Percentiles rank a stretch among this genome's conserved stretches.
phyloP scores from a whole-genome alignment of 148 eudicot genomes.

The Arctostaphylos glauca region DNA sequence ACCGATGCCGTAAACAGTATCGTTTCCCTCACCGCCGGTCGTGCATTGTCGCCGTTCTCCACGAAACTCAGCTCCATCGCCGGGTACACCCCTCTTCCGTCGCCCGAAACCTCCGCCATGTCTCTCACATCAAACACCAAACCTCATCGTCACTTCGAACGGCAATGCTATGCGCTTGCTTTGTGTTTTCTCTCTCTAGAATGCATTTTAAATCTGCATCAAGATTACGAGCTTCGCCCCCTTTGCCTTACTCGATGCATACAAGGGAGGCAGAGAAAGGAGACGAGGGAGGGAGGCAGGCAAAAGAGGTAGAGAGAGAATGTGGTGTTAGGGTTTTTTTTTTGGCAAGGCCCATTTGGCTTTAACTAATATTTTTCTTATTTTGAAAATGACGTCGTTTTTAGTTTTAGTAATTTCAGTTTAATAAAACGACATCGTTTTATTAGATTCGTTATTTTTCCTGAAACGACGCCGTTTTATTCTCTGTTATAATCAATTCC shows the following conservation, averaged over 20 bases:
- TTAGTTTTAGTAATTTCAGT: no score
- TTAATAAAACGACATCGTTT: no score
- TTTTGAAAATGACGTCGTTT: no score
- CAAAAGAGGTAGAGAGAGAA: no score
- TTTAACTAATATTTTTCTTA: no score
- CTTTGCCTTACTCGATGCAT: neutral
- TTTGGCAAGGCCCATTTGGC: no score
- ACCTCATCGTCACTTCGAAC: neutral
- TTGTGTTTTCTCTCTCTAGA: neutral
- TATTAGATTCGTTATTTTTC: no score
- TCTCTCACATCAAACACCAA: conserved; percentile 28
- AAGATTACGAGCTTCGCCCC: conserved; percentile 16
- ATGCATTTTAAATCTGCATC: conserved; percentile 8
- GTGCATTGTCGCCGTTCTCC: conserved; percentile 29
- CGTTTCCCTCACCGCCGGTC: conserved; percentile 13
- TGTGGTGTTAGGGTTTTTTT: no score
- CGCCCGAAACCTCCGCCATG: conserved; percentile 46
- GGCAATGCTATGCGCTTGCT: conserved; percentile 1
- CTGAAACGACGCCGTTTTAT: no score
- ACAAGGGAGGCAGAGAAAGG: no score
- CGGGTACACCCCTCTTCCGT: conserved; percentile 19
- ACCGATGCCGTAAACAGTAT: conserved; percentile 49
- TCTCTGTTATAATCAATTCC: no score
- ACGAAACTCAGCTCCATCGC: conserved; percentile 19
- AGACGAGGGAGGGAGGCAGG: no score